Percentiles rank a stretch among this genome's conserved stretches.
phyloP scores from a whole-genome alignment of 257 asterid genomes.

The Jacaranda mimosifolia region DNA sequence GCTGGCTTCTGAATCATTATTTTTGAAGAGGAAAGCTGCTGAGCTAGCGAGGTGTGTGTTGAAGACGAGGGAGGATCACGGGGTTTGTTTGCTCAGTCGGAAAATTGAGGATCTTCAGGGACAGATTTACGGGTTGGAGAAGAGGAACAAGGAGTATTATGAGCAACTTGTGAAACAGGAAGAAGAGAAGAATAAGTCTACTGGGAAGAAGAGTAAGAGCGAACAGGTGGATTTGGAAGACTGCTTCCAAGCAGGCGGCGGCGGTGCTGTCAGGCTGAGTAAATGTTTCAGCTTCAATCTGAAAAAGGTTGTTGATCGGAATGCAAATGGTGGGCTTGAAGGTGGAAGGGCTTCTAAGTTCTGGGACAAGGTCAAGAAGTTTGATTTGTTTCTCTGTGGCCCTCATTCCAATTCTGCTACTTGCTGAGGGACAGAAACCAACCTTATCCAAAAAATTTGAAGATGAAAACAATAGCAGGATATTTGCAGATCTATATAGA shows the following conservation, averaged over 20 bases:
- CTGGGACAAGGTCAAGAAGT: constrained; percentile 82
- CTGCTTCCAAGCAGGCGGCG: constrained; percentile 52
- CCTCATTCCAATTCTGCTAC: constrained; percentile 51
- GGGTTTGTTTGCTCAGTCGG: constrained; percentile 81
- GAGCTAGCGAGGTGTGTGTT: constrained; percentile 87
- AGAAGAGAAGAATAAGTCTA: constrained; percentile 44
- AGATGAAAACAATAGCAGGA: constrained; percentile 29
- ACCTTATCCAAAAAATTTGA: constrained; percentile 23
- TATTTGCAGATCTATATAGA: constrained; percentile 30
- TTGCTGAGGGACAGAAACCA: constrained; percentile 35
- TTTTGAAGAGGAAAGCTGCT: constrained; percentile 85
- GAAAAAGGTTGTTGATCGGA: constrained; percentile 45
- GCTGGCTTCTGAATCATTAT: constrained; percentile 75
- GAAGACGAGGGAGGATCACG: constrained; percentile 86
- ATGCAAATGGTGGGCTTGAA: constrained; percentile 35
- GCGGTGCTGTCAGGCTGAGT: constrained; percentile 33
- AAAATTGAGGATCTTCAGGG: constrained; percentile 97
- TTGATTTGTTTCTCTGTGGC: constrained; percentile 72
- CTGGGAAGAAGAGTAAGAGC: constrained; percentile 40
- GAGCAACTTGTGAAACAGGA: constrained; percentile 70
- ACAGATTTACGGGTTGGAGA: constrained; percentile 84
- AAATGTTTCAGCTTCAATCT: constrained; percentile 48
- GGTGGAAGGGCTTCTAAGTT: constrained; percentile 52
- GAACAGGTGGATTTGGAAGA: constrained; percentile 59
- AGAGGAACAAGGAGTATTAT: constrained; percentile 84